Conservation (phyloP, 345 rosid species). For the Citropsis articulata region DNA sequence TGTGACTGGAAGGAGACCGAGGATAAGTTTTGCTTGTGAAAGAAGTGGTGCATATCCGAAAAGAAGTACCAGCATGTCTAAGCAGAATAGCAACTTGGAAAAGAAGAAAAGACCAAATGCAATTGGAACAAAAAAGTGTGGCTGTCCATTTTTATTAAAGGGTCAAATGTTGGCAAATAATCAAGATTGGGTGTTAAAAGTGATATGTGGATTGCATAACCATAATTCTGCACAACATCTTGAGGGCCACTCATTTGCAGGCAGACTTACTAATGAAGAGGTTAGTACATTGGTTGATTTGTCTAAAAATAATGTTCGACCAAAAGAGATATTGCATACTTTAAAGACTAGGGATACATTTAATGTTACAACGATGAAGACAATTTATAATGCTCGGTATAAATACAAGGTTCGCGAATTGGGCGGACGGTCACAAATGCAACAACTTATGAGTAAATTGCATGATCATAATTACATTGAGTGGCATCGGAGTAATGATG, state of each 20-base stretch:
- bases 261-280: constrained; percentile 10
- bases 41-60: constrained; percentile 11
- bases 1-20: constrained; percentile 7
- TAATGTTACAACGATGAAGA: constrained; percentile 5
- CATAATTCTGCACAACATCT: neutral
- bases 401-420: neutral
- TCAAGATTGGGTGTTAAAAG: constrained; percentile 15
- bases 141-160: constrained; percentile 8
- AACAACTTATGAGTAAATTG: constrained; percentile 5
- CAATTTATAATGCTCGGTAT: constrained; percentile 14
- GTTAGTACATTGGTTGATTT: constrained; percentile 10
- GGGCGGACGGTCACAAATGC: constrained; percentile 5
- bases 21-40: constrained; percentile 14
- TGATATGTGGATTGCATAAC: constrained; percentile 17
- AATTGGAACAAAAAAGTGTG: constrained; percentile 12
- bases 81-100: neutral
- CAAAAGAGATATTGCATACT: constrained; percentile 6
- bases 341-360: constrained; percentile 5
- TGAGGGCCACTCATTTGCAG: constrained; percentile 9
- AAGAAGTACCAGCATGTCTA: neutral
- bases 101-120: neutral
- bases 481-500: constrained; percentile 12
- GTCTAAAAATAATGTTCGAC: constrained; percentile 2
- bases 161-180: neutral
- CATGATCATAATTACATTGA: constrained; percentile 1